Conservation (phyloP, 2,329 filamentous ascomycete genomes). For the Juglanconis oblonga region DNA sequence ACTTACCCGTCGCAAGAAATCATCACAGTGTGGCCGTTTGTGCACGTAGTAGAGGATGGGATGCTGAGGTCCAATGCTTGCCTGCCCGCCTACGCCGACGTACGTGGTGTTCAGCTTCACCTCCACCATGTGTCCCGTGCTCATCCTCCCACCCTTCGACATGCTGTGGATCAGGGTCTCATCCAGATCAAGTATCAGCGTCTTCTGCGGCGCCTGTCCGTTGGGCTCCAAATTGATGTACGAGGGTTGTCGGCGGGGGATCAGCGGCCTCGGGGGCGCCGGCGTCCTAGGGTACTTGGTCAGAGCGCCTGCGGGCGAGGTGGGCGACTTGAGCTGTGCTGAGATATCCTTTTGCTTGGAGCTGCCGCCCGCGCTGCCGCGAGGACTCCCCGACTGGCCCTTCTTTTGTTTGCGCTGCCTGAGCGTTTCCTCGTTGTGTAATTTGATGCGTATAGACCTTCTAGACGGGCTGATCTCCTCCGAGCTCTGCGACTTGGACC, state of each 20-base stretch:
- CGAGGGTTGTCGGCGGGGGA: slow-evolving; percentile 85
- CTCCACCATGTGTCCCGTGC: slow-evolving; percentile 97
- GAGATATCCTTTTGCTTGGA: slow-evolving; percentile 53
- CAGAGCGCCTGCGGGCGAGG: slow-evolving; percentile 72
- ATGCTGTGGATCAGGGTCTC: slow-evolving; percentile 98
- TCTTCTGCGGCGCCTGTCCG: slow-evolving; percentile 71
- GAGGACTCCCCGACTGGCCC: slow-evolving; percentile 47
- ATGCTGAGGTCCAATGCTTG: slow-evolving; percentile 76
- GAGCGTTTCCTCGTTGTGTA: slow-evolving; percentile 75
- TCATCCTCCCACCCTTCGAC: slow-evolving; percentile 93
- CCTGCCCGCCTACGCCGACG: slow-evolving; percentile 64
- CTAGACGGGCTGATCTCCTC: slow-evolving; percentile 68
- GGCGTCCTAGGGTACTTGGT: slow-evolving; percentile 90
- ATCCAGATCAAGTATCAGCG: slow-evolving; percentile 90
- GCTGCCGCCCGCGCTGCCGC: slow-evolving; percentile 36
- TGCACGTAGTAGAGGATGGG: slow-evolving; percentile 98
- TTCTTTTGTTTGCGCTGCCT: slow-evolving; percentile 71
- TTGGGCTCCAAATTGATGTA: slow-evolving; percentile 64
- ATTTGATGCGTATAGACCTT: slow-evolving; percentile 85
- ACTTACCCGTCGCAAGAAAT: slow-evolving; percentile 80
- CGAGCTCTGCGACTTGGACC: slow-evolving; percentile 56
- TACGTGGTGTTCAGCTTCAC: slow-evolving; percentile 78
- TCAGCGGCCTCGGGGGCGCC: slow-evolving; percentile 82
- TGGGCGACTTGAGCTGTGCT: slow-evolving; percentile 88
- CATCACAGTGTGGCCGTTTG: slow-evolving; percentile 94